These are phyloP conservation scores for Lunularia cruciata DNA, from an alignment of 225 moss, liverwort and hornwort species.

Conservation along the genomic window DNA sequence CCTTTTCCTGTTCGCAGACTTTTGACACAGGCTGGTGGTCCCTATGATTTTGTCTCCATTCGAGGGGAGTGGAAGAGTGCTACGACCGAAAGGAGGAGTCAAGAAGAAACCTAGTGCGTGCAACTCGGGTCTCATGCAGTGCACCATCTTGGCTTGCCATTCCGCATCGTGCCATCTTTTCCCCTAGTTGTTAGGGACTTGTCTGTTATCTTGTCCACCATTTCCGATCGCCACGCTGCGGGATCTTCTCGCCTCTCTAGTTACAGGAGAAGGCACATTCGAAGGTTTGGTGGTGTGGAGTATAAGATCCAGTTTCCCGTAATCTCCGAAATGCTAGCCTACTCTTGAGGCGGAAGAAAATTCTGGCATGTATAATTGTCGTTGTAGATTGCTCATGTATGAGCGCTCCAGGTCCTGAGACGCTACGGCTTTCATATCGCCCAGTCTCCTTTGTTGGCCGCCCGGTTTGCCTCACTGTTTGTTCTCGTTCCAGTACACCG, in stretches of 20 bases:
- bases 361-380: neutral
- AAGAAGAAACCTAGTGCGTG: constrained; percentile 10
- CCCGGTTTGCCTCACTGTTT: neutral
- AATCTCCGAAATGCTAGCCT: constrained; percentile 2
- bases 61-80: neutral
- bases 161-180: neutral
- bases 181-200: neutral
- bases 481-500: neutral
- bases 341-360: neutral
- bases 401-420: neutral
- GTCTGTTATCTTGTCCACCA: neutral
- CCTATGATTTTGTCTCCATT: neutral
- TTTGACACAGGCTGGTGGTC: constrained; percentile 19
- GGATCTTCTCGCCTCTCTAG: neutral
- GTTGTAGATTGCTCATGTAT: neutral
- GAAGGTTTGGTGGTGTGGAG: neutral
- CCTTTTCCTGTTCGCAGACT: neutral
- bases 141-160: neutral
- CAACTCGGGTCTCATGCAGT: neutral
- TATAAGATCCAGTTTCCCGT: neutral
- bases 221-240: neutral
- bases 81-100: neutral
- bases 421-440: neutral
- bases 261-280: neutral
- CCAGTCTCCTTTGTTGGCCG: neutral